phyloP scores from a whole-genome alignment of 805 yeast genomes.

The Monosporozyma aerobia region DNA sequence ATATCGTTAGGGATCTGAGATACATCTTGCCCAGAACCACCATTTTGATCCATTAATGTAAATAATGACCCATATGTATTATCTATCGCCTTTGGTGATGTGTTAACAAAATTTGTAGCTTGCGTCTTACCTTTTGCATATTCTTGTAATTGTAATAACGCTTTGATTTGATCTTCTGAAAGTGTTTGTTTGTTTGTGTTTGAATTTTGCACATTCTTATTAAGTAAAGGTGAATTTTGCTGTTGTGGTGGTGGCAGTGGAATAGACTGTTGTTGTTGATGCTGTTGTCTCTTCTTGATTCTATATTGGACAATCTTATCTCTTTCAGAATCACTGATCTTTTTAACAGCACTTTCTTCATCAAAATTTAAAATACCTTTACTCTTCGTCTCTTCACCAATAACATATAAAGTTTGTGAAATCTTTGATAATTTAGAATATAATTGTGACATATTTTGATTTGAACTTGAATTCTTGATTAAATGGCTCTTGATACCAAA shows the following conservation, averaged over 20 bases:
- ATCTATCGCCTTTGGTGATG: conserved; percentile 32
- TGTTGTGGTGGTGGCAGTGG: not conserved
- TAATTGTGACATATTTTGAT: conserved; percentile 15
- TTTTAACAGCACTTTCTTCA: conserved; percentile 15
- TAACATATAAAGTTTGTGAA: conserved; percentile 26
- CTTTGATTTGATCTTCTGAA: not conserved
- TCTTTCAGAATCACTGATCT: conserved; percentile 18
- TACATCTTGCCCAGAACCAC: conserved; percentile 57
- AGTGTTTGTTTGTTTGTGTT: conserved; percentile 3
- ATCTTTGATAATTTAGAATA: conserved; percentile 25
- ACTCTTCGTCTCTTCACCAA: conserved; percentile 30
- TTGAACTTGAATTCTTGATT: conserved; percentile 17
- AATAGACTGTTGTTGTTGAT: conserved; percentile 2
- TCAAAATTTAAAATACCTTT: conserved; percentile 24
- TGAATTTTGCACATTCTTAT: conserved; percentile 3
- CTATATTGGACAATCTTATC: conserved; percentile 10
- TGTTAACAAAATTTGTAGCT: conserved; percentile 24
- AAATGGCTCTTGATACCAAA: conserved; percentile 33
- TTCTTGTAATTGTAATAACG: conserved; percentile 13
- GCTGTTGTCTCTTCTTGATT: not conserved
- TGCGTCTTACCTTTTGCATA: conserved; percentile 23
- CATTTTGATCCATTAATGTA: conserved; percentile 52
- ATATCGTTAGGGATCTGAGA: conserved; percentile 52
- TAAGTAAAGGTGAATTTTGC: not conserved
- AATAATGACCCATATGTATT: conserved; percentile 55